Percentiles rank a stretch among this genome's conserved stretches.
These are phyloP conservation scores for Citrullus amarus DNA, from an alignment of 306 rosid species.

Conservation along the genomic window DNA sequence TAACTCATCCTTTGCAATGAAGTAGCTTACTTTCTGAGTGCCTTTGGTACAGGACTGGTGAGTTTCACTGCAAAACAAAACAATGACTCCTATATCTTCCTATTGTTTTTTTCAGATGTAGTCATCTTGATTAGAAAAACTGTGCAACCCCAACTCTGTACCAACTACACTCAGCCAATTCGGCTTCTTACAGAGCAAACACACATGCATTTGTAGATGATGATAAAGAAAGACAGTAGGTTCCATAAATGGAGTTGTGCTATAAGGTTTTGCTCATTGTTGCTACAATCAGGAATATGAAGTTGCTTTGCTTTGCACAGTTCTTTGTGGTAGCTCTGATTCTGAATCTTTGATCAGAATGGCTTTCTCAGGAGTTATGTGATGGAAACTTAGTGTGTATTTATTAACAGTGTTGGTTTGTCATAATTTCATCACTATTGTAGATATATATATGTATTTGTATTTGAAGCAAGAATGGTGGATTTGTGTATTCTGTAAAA, in stretches of 20 bases:
- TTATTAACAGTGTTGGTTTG: not conserved
- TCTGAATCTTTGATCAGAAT: not conserved
- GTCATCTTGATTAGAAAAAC: not conserved
- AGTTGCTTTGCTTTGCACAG: not conserved
- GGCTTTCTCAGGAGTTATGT: not conserved
- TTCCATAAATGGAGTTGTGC: not conserved
- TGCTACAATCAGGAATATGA: not conserved
- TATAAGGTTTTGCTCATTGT: not conserved
- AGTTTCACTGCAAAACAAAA: not conserved
- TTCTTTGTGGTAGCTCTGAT: not conserved
- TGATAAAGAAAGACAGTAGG: not conserved
- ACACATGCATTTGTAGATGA: not conserved
- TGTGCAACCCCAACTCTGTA: not conserved
- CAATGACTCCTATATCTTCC: not conserved
- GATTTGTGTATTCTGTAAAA: not conserved
- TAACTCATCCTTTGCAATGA: not conserved
- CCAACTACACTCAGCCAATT: not conserved
- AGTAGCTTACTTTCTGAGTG: not conserved
- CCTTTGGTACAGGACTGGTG: not conserved
- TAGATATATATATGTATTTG: not conserved
- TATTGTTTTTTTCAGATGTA: not conserved
- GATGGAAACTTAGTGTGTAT: not conserved
- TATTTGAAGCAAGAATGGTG: not conserved
- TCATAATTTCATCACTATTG: not conserved
- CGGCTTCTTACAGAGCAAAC: not conserved